phyloP scores from a whole-genome alignment of 2,329 filamentous ascomycete genomes.

The Akanthomyces muscarius region DNA sequence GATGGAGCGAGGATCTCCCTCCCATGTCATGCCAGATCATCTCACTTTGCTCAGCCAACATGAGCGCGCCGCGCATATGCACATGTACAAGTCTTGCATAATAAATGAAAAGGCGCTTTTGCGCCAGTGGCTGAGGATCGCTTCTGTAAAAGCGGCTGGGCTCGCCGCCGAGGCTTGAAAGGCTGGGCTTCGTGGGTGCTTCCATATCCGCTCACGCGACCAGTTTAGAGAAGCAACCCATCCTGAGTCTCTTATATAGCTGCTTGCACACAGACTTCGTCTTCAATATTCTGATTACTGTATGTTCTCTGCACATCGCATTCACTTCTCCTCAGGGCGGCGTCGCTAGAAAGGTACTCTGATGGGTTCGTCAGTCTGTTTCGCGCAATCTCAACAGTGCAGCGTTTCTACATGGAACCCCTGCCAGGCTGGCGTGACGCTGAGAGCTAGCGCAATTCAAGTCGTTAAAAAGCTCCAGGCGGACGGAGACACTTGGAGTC shows the following conservation, averaged over 20 bases:
- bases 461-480: neutral
- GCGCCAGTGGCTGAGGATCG: neutral
- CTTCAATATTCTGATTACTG: too few species aligned
- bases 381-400: neutral
- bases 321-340: too few species aligned
- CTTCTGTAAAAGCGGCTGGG: neutral
- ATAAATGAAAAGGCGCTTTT: too few species aligned
- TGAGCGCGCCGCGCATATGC: slow-evolving; percentile 4
- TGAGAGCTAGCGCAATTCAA: neutral
- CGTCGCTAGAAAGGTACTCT: too few species aligned
- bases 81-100: slow-evolving; percentile 10
- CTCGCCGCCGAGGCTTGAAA: neutral
- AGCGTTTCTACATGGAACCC: neutral
- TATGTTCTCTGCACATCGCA: too few species aligned
- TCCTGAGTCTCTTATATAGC: too few species aligned
- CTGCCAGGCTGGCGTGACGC: neutral
- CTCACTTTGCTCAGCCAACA: neutral
- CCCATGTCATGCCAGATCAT: neutral
- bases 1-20: neutral
- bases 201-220: neutral
- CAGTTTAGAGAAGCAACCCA: neutral
- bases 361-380: too few species aligned
- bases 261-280: too few species aligned
- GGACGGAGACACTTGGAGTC: neutral
- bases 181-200: neutral